A percentile compares a stretch with the other conserved stretches of the same genome.
phyloP scores from a whole-genome alignment of 345 rosid genomes.

The Dipteronia sinensis region DNA sequence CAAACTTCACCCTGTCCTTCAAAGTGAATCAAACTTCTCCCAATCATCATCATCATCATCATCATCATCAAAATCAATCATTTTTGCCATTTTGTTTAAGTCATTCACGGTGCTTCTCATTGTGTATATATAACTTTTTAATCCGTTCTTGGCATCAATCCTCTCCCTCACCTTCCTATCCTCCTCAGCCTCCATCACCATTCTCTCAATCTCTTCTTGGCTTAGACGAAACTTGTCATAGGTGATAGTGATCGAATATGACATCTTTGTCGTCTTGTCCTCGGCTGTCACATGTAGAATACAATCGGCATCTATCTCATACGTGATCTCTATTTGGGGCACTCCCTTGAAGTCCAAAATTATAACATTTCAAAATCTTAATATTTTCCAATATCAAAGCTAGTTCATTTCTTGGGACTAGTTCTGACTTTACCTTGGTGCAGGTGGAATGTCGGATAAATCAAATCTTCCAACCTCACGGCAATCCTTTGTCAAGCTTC shows the following conservation, averaged over 20 bases:
- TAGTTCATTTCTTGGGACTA: neutral
- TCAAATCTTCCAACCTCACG: conserved; percentile 53
- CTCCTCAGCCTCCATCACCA: conserved; percentile 55
- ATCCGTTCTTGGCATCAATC: conserved; percentile 58
- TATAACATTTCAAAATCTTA: neutral
- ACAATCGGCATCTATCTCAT: conserved; percentile 53
- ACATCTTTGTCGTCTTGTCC: conserved; percentile 54
- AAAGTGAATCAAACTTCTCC: too few species aligned
- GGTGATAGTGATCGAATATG: conserved; percentile 43
- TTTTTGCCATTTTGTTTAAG: too few species aligned
- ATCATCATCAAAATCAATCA: too few species aligned
- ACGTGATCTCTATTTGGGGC: conserved; percentile 52
- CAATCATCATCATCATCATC: too few species aligned
- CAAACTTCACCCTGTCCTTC: too few species aligned
- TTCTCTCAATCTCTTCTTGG: conserved; percentile 56
- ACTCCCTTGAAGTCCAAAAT: conserved; percentile 41
- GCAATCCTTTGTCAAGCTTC: conserved; percentile 54
- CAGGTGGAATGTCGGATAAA: conserved; percentile 55
- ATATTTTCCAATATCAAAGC: too few species aligned
- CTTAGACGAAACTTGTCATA: conserved; percentile 52
- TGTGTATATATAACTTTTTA: too few species aligned
- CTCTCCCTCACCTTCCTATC: conserved; percentile 47
- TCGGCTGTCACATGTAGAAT: conserved; percentile 53
- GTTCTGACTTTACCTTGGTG: conserved; percentile 44
- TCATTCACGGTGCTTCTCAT: too few species aligned